Percentiles rank a stretch among this genome's conserved stretches.
Conservation (phyloP, 208 protist genomes). For the Crithidia bombi region DNA sequence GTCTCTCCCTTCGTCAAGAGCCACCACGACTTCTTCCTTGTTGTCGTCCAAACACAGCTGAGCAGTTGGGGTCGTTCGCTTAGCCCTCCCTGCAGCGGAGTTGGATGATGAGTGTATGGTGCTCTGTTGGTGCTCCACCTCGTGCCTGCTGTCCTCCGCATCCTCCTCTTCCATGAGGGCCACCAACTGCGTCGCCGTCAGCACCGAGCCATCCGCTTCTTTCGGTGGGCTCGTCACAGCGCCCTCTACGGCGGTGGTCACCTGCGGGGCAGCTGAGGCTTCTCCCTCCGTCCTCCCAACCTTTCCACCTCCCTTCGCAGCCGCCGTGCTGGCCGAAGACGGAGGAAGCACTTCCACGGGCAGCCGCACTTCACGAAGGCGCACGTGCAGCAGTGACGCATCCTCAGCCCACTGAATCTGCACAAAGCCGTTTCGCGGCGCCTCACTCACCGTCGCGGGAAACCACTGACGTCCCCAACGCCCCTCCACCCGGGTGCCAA, state of each 20-base stretch:
- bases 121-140: background rate
- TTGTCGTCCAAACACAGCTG: background rate
- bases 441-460: conserved; percentile 44
- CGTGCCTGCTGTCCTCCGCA: conserved; percentile 25
- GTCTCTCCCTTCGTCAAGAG: background rate
- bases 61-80: background rate
- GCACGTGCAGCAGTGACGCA: conserved; percentile 56
- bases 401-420: conserved; percentile 72
- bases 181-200: conserved; percentile 35
- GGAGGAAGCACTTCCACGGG: background rate
- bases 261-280: background rate
- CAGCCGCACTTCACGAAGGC: conserved; percentile 55
- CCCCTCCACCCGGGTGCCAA: conserved; percentile 59
- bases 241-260: background rate
- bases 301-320: background rate
- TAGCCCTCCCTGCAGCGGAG: background rate
- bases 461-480: conserved; percentile 67
- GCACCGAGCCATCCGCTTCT: background rate
- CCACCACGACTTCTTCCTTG: background rate
- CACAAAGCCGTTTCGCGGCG: conserved; percentile 61
- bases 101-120: background rate
- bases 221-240: background rate
- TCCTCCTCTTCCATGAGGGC: conserved; percentile 35
- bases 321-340: background rate
- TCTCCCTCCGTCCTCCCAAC: background rate